Evolutionary conservation across 2,329 filamentous ascomycete genomes (phyloP), one percentile per base, ranked within the genome.

Genomic region (Ophiognomonia clavigignenti-juglandacearum): DNA sequence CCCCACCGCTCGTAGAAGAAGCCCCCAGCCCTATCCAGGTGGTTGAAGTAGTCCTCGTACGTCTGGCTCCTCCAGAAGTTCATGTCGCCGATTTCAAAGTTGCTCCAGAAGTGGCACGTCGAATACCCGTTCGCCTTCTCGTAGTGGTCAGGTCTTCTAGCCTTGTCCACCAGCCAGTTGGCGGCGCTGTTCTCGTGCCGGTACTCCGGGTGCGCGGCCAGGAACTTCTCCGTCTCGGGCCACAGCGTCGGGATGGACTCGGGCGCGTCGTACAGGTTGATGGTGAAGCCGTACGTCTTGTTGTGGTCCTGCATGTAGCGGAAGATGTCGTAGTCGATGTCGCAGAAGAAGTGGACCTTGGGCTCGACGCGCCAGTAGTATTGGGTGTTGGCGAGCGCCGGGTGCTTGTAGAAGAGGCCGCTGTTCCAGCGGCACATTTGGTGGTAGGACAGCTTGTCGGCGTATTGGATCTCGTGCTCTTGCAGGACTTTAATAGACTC

Each of bases 371-470:
- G 88, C 93, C 93, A 98, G 75, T 98, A 98, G 75, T 88, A 98
- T 57, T 89, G 87, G 54, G 79, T 82, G 59, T 93, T 69, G 55
- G 82, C 74, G 47, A 98, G 79, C 0, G 90, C 91, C 0, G 90
- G 89, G 67, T 98, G 93, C 63, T 93, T 90, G 75, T 96, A 96
- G 75, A 98, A 98, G 67, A 97, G 77, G 61, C 93, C 93, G 61
- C 88, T 95, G 72, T 98, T 98, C 93, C 93, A 98, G 47, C 93
- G 84, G 64, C 93, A 98, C 93, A 98, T 98, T 64, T 97, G 87
- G 68, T 97, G 92, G 70, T 98, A 98, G 40, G 90, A 96, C 45
- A 88, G 70, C 75, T 87, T 88, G 57, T 83, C 78, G 60, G 88
- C 88, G 65, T 98, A 98, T 64, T 97, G 92, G 36, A 98, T 89